Base-by-base conservation (phyloP, 208 protist genomes). In the Blastocrithidia nonstop region DNA sequence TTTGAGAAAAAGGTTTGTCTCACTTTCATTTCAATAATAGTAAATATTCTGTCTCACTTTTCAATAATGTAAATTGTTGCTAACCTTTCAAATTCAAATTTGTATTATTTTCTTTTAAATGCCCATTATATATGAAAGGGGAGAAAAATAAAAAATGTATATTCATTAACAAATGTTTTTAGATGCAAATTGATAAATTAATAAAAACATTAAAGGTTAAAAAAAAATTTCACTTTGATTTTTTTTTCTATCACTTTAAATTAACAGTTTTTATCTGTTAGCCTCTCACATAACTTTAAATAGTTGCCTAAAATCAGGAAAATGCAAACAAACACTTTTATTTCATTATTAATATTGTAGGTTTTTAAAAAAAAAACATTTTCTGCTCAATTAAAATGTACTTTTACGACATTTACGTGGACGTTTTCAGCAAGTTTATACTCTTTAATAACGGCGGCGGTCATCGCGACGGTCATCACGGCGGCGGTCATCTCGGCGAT, bases 401-500 rank as follows among this genome's bases (percentile, higher is more conserved):
- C n/a, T n/a, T n/a, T n/a, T n/a, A n/a, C n/a, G 7, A 22, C 25
- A 11, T 11, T 35, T 35, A n/a, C 29, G 29, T n/a, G 11, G 29
- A n/a, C 29, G 29, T 15, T 35, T n/a, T 11, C n/a, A 11, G 29
- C 29, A n/a, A n/a, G 24, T 17, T 22, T 50, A 21, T 31, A 22
- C n/a, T n/a, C 31, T 19, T 21, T 35, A 20, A 15, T 5, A 3
- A 23, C 21, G 36, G 33, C 33, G 8, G 22, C 21, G 37, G 11
- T n/a, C 13, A 5, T 4, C 24, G 6, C 29, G 7, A 26, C 23
- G 29, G 29, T 35, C 29, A n/a, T 35, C 29, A 35, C 29, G 29
- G 29, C 29, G 29, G 29, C 29, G 29, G 29, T 35, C 29, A n/a
- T 35, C 29, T 70, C 66, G 71, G 29, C 40, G 21, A 23, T 50